Conservation (phyloP, 2,329 filamentous ascomycete species). For the Colletotrichum simmondsii region DNA sequence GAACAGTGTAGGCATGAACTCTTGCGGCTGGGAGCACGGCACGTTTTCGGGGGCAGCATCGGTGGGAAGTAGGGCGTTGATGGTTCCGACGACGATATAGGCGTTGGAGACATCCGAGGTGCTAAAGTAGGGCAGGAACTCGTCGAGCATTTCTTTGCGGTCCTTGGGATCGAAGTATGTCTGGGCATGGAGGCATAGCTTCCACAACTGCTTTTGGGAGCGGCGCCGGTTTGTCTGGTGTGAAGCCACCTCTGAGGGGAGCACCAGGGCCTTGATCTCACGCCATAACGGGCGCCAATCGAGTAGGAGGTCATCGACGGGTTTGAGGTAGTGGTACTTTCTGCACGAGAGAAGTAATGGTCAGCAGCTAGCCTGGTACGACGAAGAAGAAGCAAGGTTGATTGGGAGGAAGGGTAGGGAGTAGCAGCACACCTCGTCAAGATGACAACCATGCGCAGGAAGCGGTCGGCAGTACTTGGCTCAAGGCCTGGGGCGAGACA, state of each 20-base stretch:
- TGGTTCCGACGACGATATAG: constrained; percentile 88
- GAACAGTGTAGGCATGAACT: constrained; percentile 93
- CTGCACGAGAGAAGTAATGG: constrained; percentile 54
- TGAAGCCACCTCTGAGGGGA: constrained; percentile 83
- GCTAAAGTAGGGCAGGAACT: constrained; percentile 88
- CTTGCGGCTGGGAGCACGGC: constrained; percentile 82
- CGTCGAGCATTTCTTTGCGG: constrained; percentile 82
- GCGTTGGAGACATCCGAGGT: constrained; percentile 92
- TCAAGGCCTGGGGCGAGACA: constrained; percentile 91
- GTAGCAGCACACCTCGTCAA: constrained; percentile 81
- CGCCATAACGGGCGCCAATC: constrained; percentile 96
- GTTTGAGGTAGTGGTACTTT: constrained; percentile 94
- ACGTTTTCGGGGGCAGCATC: constrained; percentile 78
- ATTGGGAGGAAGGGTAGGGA: constrained; percentile 1
- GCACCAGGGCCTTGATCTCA: constrained; percentile 89
- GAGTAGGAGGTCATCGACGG: constrained; percentile 86
- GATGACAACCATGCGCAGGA: constrained; percentile 95
- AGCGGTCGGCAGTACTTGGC: constrained; percentile 83
- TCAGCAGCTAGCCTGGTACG: not conserved
- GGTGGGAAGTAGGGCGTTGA: constrained; percentile 91
- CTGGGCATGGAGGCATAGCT: constrained; percentile 90
- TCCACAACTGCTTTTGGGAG: constrained; percentile 76
- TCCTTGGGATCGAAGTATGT: constrained; percentile 93
- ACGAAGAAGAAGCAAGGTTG: not conserved
- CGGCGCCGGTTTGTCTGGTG: constrained; percentile 67